A percentile compares a stretch with the other conserved stretches of the same genome.
These are phyloP conservation scores for Coprinellus aureogranulatus DNA, from an alignment of 768 basidiomycete species.

Conservation along the genomic window DNA sequence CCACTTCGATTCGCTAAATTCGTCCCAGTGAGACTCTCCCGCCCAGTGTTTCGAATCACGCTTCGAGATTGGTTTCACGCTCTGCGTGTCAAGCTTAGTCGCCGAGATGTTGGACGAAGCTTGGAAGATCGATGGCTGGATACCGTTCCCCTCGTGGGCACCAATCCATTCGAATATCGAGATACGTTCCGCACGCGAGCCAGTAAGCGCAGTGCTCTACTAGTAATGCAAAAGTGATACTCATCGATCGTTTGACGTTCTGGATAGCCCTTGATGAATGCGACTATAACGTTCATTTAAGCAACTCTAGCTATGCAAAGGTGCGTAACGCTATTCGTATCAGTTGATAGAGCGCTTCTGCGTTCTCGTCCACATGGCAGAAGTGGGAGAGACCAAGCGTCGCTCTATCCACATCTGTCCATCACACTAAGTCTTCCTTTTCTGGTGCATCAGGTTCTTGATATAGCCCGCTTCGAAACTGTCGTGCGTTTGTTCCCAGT, in stretches of 20 bases:
- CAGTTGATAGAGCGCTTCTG: too few species aligned
- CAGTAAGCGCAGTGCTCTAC: slow-evolving; percentile 41
- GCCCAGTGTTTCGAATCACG: slow-evolving; percentile 39
- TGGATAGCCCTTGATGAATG: slow-evolving; percentile 67
- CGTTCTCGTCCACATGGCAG: too few species aligned
- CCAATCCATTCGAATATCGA: slow-evolving; percentile 49
- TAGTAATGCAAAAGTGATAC: neutral
- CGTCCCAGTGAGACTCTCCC: slow-evolving; percentile 47
- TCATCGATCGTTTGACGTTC: neutral
- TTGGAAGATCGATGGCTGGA: slow-evolving; percentile 40
- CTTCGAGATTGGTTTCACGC: slow-evolving; percentile 30
- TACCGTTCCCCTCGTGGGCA: slow-evolving; percentile 50
- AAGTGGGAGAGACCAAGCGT: too few species aligned
- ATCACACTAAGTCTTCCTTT: neutral
- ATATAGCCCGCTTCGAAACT: slow-evolving; percentile 47
- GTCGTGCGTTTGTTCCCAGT: slow-evolving; percentile 52
- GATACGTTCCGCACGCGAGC: slow-evolving; percentile 49
- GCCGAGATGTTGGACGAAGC: slow-evolving; percentile 44
- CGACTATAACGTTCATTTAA: slow-evolving; percentile 73
- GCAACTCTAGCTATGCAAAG: slow-evolving; percentile 81
- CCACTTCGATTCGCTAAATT: neutral
- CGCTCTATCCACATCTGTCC: neutral
- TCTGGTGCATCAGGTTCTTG: slow-evolving; percentile 34
- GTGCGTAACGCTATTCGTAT: slow-evolving; percentile 29
- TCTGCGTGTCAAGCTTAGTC: slow-evolving; percentile 35